phyloP scores from a whole-genome alignment of 2,329 filamentous ascomycete genomes.

The Cercospora nicotianae region DNA sequence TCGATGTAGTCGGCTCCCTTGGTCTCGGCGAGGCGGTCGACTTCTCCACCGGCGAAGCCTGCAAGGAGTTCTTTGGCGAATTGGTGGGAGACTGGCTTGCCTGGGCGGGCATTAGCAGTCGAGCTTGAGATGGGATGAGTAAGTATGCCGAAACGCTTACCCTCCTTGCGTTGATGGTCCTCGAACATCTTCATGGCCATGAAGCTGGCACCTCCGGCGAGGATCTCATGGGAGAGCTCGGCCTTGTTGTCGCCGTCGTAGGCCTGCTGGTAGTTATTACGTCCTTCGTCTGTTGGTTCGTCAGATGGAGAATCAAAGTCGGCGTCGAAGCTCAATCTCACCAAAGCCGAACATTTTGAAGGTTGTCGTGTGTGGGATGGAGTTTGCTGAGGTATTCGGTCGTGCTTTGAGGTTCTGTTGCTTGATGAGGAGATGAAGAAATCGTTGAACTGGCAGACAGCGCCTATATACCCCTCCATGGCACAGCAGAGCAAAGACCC shows the following conservation, averaged over 20 bases:
- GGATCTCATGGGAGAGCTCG: conserved; percentile 68
- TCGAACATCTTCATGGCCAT: conserved; percentile 79
- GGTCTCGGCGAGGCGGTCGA: conserved; percentile 69
- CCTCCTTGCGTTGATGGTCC: conserved; percentile 69
- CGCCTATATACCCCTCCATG: conserved; percentile 23
- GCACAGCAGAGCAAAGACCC: background rate
- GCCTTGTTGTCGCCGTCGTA: conserved; percentile 55
- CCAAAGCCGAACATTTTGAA: conserved; percentile 19
- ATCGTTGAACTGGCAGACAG: background rate
- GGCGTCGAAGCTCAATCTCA: background rate
- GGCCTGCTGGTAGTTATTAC: conserved; percentile 56
- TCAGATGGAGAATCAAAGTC: background rate
- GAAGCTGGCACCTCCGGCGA: conserved; percentile 75
- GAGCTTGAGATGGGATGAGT: too few species aligned
- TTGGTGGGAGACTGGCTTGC: conserved; percentile 68
- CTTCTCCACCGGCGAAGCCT: conserved; percentile 70
- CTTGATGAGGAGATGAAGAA: conserved; percentile 8
- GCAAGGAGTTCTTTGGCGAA: conserved; percentile 78
- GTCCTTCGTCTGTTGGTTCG: conserved; percentile 49
- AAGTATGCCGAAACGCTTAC: too few species aligned
- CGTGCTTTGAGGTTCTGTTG: background rate
- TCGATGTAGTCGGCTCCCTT: conserved; percentile 54
- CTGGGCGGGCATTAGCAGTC: conserved; percentile 48
- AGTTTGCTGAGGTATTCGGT: background rate
- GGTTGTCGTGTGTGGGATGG: background rate